A percentile compares a stretch with the other conserved stretches of the same genome.
These are phyloP conservation scores for Arthroderma uncinatum DNA, from an alignment of 2,329 filamentous ascomycete genomes.

Conservation along the genomic window DNA sequence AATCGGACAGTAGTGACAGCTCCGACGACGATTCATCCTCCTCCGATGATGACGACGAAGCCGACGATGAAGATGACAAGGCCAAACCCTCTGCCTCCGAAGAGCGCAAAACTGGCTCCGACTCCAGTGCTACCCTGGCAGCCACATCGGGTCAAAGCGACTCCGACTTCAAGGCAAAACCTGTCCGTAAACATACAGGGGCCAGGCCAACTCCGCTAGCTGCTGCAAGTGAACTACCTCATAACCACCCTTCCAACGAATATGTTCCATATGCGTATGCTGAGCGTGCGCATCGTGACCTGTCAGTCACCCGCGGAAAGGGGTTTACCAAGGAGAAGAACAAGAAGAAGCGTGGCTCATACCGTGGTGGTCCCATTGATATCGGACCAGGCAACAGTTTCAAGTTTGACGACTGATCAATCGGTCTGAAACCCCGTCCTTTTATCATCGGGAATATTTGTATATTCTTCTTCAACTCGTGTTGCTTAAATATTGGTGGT, in stretches of 20 bases:
- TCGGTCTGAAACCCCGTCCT: not conserved
- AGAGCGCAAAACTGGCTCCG: conserved; percentile 20
- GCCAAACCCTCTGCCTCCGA: conserved; percentile 14
- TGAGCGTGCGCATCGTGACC: conserved; percentile 72
- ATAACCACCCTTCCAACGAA: conserved; percentile 66
- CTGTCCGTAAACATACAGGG: conserved; percentile 34
- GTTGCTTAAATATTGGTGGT: not conserved
- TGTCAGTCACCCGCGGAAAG: conserved; percentile 87
- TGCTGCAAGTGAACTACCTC: conserved; percentile 56
- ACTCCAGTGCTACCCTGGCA: conserved; percentile 24
- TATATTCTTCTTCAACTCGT: too few relatives aligned
- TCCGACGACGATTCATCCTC: conserved; percentile 13
- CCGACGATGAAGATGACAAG: conserved; percentile 20
- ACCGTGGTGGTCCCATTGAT: conserved; percentile 81
- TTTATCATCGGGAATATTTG: too few relatives aligned
- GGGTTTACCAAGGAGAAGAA: conserved; percentile 99
- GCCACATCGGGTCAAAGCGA: conserved; percentile 17
- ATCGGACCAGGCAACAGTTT: conserved; percentile 70
- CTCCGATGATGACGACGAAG: conserved; percentile 16
- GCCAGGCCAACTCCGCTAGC: conserved; percentile 62
- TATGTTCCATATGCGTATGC: conserved; percentile 82
- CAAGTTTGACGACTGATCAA: conserved; percentile 76
- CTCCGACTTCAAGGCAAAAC: conserved; percentile 18
- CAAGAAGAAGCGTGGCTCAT: conserved; percentile 88
- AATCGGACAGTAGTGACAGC: conserved; percentile 23